phyloP scores from a whole-genome alignment of 495 filamentous ascomycete genomes.

The Lepidopterella palustris region DNA sequence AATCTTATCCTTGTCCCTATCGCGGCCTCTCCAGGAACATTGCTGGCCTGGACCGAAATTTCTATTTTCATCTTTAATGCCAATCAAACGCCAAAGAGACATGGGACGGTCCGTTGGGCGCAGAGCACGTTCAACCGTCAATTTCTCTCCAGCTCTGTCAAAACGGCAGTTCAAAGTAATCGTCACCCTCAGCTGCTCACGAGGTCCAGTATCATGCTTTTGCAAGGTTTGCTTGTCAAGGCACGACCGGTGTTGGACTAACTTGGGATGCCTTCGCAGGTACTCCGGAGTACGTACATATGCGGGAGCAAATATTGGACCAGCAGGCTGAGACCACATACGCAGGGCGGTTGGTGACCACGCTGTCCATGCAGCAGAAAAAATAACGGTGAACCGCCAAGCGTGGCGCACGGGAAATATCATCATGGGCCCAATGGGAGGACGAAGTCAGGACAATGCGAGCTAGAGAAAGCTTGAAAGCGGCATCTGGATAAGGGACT shows the following conservation, averaged over 20 bases:
- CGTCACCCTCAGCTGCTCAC: neutral
- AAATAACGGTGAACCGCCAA: constrained; percentile 2
- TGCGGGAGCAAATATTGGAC: constrained; percentile 2
- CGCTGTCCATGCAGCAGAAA: neutral
- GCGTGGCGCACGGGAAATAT: neutral
- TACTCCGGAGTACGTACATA: too few species aligned
- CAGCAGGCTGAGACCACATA: neutral
- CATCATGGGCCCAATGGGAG: neutral
- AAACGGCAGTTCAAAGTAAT: neutral
- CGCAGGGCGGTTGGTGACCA: neutral
- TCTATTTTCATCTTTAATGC: constrained; percentile 10
- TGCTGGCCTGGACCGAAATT: neutral
- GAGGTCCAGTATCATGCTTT: neutral
- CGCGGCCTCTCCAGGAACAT: neutral
- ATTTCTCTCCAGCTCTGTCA: constrained; percentile 3
- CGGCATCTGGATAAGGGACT: neutral
- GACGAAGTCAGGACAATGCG: neutral
- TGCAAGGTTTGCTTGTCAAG: neutral
- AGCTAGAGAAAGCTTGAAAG: neutral
- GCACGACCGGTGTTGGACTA: neutral
- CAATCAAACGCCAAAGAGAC: constrained; percentile 9
- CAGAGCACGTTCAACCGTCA: neutral
- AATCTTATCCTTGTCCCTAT: neutral
- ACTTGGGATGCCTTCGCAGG: too few species aligned
- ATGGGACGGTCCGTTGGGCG: neutral